Base-by-base conservation (phyloP, 352 stramenopile genomes). In the Nothophytophthora sp. region DNA sequence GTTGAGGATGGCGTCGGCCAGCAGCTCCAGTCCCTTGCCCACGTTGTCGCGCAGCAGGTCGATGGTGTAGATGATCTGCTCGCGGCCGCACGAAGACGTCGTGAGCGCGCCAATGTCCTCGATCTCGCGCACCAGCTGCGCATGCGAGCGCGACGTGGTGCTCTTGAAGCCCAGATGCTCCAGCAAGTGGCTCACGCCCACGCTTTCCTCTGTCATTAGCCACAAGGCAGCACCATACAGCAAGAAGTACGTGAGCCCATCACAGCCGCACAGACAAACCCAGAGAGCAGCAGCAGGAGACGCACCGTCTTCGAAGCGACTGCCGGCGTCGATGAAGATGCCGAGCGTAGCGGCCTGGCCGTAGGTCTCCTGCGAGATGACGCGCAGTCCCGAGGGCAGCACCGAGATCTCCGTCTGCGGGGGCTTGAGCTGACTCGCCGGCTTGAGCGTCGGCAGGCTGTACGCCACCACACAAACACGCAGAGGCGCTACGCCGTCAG, bases 51-150 rank as follows among this genome's bases (percentile, higher is more conserved):
- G 85, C 34, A 99, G 70, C 36, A 98, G 69, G 68, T 99, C 96
- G 52, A 99, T 88, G 55, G 91, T 98, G 71, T 98, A 98, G 38
- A 99, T 91, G 55, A 98, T 98, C 76, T 99, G 94, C 63, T 99
- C 96, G 38, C 96, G 79, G 27, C 83, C 88, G 23, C 81, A 88
- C 16, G 91, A 96, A 33, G 93, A 92, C 42, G 95, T 98, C 11
- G 84, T 91, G 39, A 95, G 87, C 24, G 79, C 95, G 34, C 96
- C 95, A 49, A 98, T 96, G 36, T 92, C 79, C 66, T 99, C 94
- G 29, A 99, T 80, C 46, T 97, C 81, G 28, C 81, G 84, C 49
- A 96, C 81, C 16, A 96, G 67, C 54, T 97, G 76, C 15, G 90
- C 82, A 42, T 96, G 80, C 13, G 85, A 80, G 29, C 91, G 79